Percentiles rank a stretch among this genome's conserved stretches.
Evolutionary conservation across 2,329 filamentous ascomycete species (phyloP).

Genomic region (Rhynchosporium agropyri): DNA sequence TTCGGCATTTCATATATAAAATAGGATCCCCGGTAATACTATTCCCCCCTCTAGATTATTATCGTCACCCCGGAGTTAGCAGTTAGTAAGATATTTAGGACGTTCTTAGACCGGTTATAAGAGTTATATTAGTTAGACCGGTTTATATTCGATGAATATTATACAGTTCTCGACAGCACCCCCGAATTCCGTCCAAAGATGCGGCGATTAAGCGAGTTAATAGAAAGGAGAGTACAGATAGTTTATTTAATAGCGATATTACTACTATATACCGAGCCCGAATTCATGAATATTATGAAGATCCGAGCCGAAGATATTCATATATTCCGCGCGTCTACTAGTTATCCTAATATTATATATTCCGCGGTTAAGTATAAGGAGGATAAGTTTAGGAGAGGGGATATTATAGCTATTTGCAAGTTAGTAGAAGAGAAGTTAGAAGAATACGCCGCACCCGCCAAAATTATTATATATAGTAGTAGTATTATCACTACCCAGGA

Average conservation of each 20-base stretch:
- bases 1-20: conserved; percentile 4
- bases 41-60: not conserved
- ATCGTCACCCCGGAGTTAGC: too few relatives aligned
- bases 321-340: too few relatives aligned
- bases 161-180: conserved; percentile 10
- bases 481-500: conserved; percentile 10
- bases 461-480: conserved; percentile 15
- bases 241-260: conserved; percentile 5
- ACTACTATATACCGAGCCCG: not conserved
- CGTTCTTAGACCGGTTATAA: conserved; percentile 17
- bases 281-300: conserved; percentile 12
- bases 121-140: conserved; percentile 13
- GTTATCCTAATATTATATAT: too few relatives aligned
- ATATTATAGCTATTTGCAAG: too few relatives aligned
- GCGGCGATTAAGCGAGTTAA: conserved; percentile 12
- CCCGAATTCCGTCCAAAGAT: conserved; percentile 13
- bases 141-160: too few relatives aligned
- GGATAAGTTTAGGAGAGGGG: too few relatives aligned
- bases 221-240: too few relatives aligned
- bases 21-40: not conserved
- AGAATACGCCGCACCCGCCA: not conserved
- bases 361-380: too few relatives aligned
- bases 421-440: too few relatives aligned
- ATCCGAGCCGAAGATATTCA: not conserved
- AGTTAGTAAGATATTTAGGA: conserved; percentile 14